A percentile compares a stretch with the other conserved stretches of the same genome.
Conservation (phyloP, 2,329 filamentous ascomycete species). For the Dothistroma septosporum region DNA sequence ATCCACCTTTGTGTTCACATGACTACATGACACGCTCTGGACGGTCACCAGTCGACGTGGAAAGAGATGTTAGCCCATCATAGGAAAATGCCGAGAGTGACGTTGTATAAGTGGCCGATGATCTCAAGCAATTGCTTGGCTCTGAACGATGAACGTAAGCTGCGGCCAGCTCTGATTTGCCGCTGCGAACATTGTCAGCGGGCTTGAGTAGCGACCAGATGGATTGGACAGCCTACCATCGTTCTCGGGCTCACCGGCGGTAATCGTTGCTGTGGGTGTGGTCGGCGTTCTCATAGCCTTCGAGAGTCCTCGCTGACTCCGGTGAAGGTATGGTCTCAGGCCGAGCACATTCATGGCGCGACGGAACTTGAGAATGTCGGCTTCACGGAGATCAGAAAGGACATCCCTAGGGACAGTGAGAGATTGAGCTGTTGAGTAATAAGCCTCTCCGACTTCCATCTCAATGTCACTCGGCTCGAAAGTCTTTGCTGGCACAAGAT, state of each 20-base stretch:
- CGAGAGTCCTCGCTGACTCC: slow-evolving; percentile 5
- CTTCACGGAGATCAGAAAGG: not conserved
- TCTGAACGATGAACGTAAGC: not conserved
- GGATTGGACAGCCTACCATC: not conserved
- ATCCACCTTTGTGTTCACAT: not conserved
- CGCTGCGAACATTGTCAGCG: not conserved
- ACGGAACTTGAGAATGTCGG: slow-evolving; percentile 8
- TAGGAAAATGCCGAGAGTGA: not conserved
- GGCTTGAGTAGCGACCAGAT: not conserved
- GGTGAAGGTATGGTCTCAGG: slow-evolving; percentile 13
- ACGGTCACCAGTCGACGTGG: not conserved
- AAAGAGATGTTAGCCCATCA: not conserved
- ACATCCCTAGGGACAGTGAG: not conserved
- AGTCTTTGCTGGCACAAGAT: not conserved
- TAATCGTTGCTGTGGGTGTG: not conserved
- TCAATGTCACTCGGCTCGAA: slow-evolving; percentile 7
- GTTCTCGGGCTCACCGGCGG: not conserved
- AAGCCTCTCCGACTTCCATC: not conserved
- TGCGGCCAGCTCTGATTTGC: not conserved
- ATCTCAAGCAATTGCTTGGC: not conserved
- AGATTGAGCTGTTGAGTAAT: slow-evolving; percentile 6
- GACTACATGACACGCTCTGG: not conserved
- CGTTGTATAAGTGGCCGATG: not conserved
- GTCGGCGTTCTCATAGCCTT: not conserved
- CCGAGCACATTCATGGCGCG: slow-evolving; percentile 14